phyloP scores from a whole-genome alignment of 768 basidiomycete genomes.

The Hemileccinum impolitum region DNA sequence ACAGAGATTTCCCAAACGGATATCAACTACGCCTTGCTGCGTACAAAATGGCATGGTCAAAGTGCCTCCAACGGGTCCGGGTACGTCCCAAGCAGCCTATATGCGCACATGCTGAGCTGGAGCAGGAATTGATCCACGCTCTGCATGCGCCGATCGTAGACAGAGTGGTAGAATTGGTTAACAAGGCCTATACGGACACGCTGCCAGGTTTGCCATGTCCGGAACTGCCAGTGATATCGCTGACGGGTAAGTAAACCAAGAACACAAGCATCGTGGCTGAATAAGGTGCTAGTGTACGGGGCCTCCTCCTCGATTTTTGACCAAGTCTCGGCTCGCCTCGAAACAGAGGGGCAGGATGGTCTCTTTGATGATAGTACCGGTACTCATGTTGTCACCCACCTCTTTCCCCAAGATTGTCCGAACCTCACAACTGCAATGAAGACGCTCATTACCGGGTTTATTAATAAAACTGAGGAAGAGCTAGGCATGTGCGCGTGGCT shows the following conservation, averaged over 20 bases:
- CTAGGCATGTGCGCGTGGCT: slow-evolving; percentile 26
- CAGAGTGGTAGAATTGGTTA: slow-evolving; percentile 42
- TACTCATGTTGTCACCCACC: slow-evolving; percentile 39
- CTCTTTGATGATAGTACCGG: slow-evolving; percentile 19
- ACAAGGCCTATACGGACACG: slow-evolving; percentile 40
- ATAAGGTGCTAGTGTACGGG: slow-evolving; percentile 36
- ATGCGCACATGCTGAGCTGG: neutral
- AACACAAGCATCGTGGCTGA: slow-evolving; percentile 3
- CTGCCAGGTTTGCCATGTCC: slow-evolving; percentile 55
- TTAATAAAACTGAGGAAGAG: slow-evolving; percentile 35
- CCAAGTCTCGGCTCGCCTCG: slow-evolving; percentile 39
- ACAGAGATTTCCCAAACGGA: slow-evolving; percentile 30
- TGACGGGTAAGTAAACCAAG: slow-evolving; percentile 43
- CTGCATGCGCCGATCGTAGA: slow-evolving; percentile 49
- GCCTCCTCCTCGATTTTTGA: slow-evolving; percentile 46
- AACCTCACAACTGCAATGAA: slow-evolving; percentile 55
- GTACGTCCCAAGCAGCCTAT: slow-evolving; percentile 33
- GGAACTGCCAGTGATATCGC: slow-evolving; percentile 58
- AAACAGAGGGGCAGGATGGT: slow-evolving; percentile 23
- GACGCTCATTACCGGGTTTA: slow-evolving; percentile 50
- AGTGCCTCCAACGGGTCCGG: slow-evolving; percentile 54
- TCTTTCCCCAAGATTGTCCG: slow-evolving; percentile 56
- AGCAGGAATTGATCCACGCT: slow-evolving; percentile 43
- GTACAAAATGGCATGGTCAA: slow-evolving; percentile 57
- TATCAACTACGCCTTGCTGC: slow-evolving; percentile 45